Conservation (phyloP, 306 rosid genomes). For the cucumber (Cucumis sativus) region DNA sequence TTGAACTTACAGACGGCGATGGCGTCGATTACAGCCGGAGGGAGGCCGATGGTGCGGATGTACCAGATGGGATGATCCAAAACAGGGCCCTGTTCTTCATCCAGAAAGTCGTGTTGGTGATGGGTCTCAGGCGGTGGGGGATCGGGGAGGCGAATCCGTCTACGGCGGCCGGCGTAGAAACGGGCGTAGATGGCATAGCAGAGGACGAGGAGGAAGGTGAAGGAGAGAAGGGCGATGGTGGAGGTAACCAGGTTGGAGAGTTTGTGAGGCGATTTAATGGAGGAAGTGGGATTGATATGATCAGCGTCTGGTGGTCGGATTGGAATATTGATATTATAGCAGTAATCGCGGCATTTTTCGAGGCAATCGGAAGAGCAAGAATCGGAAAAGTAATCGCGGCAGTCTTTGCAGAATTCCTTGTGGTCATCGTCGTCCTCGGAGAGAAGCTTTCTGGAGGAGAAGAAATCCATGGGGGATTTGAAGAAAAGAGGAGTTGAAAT, state of each 20-base stretch:
- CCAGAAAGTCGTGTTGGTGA: slow-evolving; percentile 19
- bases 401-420: not conserved
- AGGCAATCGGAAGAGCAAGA: not conserved
- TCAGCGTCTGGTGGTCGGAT: not conserved
- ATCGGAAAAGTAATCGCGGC: not conserved
- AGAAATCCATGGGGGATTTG: not conserved
- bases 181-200: not conserved
- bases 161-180: not conserved
- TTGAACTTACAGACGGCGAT: slow-evolving; percentile 48
- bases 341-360: not conserved
- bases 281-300: not conserved
- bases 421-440: not conserved
- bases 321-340: not conserved
- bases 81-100: slow-evolving; percentile 41
- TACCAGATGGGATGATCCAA: slow-evolving; percentile 80
- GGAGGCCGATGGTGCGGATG: slow-evolving; percentile 69
- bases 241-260: not conserved
- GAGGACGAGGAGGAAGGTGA: not conserved
- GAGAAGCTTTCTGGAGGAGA: not conserved
- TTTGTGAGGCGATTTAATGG: not conserved
- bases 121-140: not conserved
- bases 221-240: not conserved
- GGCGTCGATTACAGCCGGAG: slow-evolving; percentile 37
- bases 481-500: not conserved
- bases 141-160: not conserved